These are phyloP conservation scores for Cordyceps sp. DNA, from an alignment of 2,329 filamentous ascomycete genomes.

Conservation along the genomic window DNA sequence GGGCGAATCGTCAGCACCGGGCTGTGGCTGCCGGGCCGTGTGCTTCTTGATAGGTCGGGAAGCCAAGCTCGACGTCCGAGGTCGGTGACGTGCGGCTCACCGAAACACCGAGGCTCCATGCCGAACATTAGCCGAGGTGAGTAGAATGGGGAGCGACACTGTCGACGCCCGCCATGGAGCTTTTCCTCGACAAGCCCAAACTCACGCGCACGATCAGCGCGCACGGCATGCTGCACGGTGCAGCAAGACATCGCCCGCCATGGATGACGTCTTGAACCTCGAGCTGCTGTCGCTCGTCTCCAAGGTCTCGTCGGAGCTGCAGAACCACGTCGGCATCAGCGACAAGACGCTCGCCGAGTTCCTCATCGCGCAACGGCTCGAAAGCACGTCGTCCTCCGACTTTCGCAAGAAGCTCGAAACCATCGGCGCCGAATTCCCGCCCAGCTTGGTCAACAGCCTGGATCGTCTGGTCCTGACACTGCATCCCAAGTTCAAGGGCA, in stretches of 20 bases:
- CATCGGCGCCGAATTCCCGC: constrained; percentile 69
- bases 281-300: constrained; percentile 89
- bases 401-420: constrained; percentile 63
- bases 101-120: too few relatives aligned
- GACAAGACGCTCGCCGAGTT: constrained; percentile 96
- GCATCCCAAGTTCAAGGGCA: constrained; percentile 73
- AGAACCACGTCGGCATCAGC: constrained; percentile 81
- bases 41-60: too few relatives aligned
- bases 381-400: constrained; percentile 50
- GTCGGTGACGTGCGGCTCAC: too few relatives aligned
- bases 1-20: too few relatives aligned
- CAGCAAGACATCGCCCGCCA: constrained; percentile 21
- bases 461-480: constrained; percentile 77
- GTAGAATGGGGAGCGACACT: too few relatives aligned
- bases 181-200: too few relatives aligned
- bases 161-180: too few relatives aligned
- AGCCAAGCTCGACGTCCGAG: too few relatives aligned
- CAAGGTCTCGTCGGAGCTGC: constrained; percentile 83
- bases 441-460: constrained; percentile 77
- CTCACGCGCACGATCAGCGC: too few relatives aligned
- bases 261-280: constrained; percentile 85
- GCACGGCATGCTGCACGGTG: constrained; percentile 5
- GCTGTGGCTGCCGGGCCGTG: too few relatives aligned
- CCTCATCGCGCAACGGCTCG: constrained; percentile 74
- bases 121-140: too few relatives aligned